A percentile compares a stretch with the other conserved stretches of the same genome.
Evolutionary conservation across 2,329 filamentous ascomycete genomes (phyloP).

Genomic region (Ilyonectria mors-panacis): DNA sequence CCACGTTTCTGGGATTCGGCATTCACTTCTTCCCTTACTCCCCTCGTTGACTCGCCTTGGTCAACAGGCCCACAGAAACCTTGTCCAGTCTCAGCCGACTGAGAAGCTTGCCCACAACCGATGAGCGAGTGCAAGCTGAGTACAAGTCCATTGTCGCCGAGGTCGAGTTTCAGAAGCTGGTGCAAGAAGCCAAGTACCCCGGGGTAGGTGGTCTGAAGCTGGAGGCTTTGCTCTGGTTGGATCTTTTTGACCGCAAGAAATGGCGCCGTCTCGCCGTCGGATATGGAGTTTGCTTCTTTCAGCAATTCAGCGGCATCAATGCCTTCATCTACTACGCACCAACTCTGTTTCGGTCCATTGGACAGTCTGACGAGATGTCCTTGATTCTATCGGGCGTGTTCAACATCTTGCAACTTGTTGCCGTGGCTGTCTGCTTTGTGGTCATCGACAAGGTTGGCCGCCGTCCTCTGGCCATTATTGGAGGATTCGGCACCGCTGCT

Average conservation of each 20-base stretch:
- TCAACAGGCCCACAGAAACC: slow-evolving; percentile 76
- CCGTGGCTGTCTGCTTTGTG: slow-evolving; percentile 48
- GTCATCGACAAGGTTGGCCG: slow-evolving; percentile 34
- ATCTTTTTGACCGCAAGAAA: slow-evolving; percentile 63
- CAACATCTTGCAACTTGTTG: slow-evolving; percentile 61
- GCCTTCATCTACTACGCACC: slow-evolving; percentile 64
- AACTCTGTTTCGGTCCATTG: slow-evolving; percentile 59
- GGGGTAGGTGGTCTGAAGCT: slow-evolving; percentile 21
- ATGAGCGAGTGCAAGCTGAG: slow-evolving; percentile 73
- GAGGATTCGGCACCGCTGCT: slow-evolving; percentile 52
- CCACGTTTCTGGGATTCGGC: slow-evolving; percentile 66
- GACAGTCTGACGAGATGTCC: slow-evolving; percentile 53
- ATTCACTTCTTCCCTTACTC: slow-evolving; percentile 75
- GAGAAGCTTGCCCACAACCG: slow-evolving; percentile 68
- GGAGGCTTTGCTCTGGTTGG: slow-evolving; percentile 63
- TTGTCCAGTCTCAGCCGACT: slow-evolving; percentile 69
- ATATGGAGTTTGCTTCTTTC: slow-evolving; percentile 59
- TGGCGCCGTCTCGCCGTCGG: slow-evolving; percentile 67
- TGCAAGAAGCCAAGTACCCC: slow-evolving; percentile 24
- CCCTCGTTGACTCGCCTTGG: slow-evolving; percentile 78
- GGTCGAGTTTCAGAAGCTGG: slow-evolving; percentile 66
- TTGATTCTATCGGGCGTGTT: slow-evolving; percentile 59
- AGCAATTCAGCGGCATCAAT: slow-evolving; percentile 67
- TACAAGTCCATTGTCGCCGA: slow-evolving; percentile 72
- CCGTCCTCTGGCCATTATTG: slow-evolving; percentile 57